Percentiles rank a stretch among this genome's conserved stretches.
phyloP scores from a whole-genome alignment of 2,329 filamentous ascomycete genomes.

The Cyphellophora europaea region DNA sequence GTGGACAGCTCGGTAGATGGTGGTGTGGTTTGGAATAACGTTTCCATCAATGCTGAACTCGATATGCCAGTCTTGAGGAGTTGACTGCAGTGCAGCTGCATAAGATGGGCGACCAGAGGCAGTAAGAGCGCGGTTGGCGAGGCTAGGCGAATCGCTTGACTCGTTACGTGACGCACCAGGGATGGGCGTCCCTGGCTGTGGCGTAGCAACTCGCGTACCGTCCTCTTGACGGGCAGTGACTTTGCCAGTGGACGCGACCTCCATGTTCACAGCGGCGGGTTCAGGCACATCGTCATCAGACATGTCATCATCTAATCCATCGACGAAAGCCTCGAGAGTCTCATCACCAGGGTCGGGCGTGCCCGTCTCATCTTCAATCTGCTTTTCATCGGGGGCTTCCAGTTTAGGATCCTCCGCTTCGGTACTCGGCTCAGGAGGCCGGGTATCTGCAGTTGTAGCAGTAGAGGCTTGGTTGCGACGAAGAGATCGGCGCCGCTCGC shows the following conservation, averaged over 20 bases:
- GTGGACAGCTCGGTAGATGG: slow-evolving; percentile 90
- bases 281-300: slow-evolving; percentile 65
- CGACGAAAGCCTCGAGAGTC: slow-evolving; percentile 78
- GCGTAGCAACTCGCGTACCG: slow-evolving; percentile 76
- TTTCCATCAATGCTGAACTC: slow-evolving; percentile 85
- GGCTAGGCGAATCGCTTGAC: slow-evolving; percentile 31
- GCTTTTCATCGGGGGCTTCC: slow-evolving; percentile 89
- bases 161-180: slow-evolving; percentile 14
- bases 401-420: slow-evolving; percentile 61
- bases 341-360: slow-evolving; percentile 41
- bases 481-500: slow-evolving; percentile 50
- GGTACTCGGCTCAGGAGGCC: slow-evolving; percentile 47
- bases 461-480: slow-evolving; percentile 47
- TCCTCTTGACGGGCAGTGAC: slow-evolving; percentile 89
- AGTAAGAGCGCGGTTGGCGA: slow-evolving; percentile 41
- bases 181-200: slow-evolving; percentile 45
- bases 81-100: slow-evolving; percentile 68
- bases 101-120: slow-evolving; percentile 56
- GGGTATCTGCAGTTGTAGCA: slow-evolving; percentile 40
- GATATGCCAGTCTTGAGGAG: slow-evolving; percentile 92
- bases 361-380: slow-evolving; percentile 61
- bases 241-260: slow-evolving; percentile 76
- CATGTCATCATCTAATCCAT: slow-evolving; percentile 78
- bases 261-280: slow-evolving; percentile 81
- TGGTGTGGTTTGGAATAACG: slow-evolving; percentile 80